phyloP scores from a whole-genome alignment of 2,329 filamentous ascomycete genomes.

The Beauveria asiatica region DNA sequence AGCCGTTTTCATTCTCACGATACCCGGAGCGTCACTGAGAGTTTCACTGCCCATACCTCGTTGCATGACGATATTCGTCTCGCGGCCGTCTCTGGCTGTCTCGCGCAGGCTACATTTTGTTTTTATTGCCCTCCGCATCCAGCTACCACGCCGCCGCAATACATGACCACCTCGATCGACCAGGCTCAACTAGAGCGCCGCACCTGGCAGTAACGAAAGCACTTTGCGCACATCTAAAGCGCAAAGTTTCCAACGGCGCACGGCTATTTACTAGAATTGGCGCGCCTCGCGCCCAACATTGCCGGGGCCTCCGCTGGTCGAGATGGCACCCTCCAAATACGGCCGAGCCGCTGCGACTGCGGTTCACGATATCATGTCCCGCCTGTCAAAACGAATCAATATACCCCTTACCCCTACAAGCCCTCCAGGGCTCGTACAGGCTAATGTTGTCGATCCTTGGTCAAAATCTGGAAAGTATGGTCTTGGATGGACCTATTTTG shows the following conservation, averaged over 20 bases:
- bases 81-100: not conserved
- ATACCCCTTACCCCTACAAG: slow-evolving; percentile 53
- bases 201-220: not conserved
- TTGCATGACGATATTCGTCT: not conserved
- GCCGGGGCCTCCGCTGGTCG: not conserved
- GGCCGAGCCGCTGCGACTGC: not conserved
- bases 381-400: slow-evolving; percentile 45
- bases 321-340: not conserved
- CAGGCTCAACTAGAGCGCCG: not conserved
- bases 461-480: slow-evolving; percentile 75
- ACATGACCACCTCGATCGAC: not conserved
- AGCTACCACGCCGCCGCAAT: not conserved
- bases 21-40: not conserved
- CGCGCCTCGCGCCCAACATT: not conserved
- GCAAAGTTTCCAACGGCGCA: not conserved
- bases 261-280: not conserved
- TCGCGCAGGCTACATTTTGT: not conserved
- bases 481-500: slow-evolving; percentile 82
- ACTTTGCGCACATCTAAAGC: not conserved
- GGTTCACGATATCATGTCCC: slow-evolving; percentile 19
- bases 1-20: not conserved
- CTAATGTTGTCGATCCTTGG: slow-evolving; percentile 68
- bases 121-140: not conserved
- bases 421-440: slow-evolving; percentile 53
- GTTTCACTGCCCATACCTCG: not conserved